phyloP scores from a whole-genome alignment of 2,329 filamentous ascomycete genomes.

The Hymenotorrendiella dingleyae region DNA sequence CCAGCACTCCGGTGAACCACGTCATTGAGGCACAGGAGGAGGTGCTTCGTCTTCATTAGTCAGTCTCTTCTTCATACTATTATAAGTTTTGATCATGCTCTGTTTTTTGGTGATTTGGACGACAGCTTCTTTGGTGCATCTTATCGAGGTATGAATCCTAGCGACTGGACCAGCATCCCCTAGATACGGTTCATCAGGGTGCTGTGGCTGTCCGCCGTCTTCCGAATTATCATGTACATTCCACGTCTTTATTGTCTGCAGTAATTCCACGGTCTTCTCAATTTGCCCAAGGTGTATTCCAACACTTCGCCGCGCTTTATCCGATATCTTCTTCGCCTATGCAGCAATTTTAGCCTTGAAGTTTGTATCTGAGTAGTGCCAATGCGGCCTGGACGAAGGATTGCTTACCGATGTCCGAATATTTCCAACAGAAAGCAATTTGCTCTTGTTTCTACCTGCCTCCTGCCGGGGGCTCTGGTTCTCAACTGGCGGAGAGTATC shows the following conservation, averaged over 20 bases:
- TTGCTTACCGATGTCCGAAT: constrained; percentile 3
- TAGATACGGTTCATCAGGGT: no score
- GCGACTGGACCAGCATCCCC: not conserved
- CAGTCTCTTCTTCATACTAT: no score
- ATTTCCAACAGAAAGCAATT: not conserved
- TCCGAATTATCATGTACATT: not conserved
- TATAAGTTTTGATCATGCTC: no score
- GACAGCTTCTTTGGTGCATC: no score
- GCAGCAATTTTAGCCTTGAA: not conserved
- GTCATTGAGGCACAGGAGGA: no score
- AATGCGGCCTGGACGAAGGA: not conserved
- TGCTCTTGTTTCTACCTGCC: not conserved
- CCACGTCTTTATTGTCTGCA: constrained; percentile 2
- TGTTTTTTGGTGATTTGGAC: no score
- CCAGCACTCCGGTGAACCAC: no score
- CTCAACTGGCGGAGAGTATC: constrained; percentile 4
- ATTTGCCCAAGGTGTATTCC: constrained; percentile 2
- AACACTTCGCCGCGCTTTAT: constrained; percentile 4
- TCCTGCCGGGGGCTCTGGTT: not conserved
- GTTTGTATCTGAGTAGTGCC: not conserved
- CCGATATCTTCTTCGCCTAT: constrained; percentile 1
- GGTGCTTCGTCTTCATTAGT: no score
- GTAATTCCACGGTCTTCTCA: constrained; percentile 4
- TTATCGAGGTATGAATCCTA: not conserved
- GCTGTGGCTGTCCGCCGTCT: no score